phyloP scores from a whole-genome alignment of 768 basidiomycete genomes.

The Lyophyllum shimeji region DNA sequence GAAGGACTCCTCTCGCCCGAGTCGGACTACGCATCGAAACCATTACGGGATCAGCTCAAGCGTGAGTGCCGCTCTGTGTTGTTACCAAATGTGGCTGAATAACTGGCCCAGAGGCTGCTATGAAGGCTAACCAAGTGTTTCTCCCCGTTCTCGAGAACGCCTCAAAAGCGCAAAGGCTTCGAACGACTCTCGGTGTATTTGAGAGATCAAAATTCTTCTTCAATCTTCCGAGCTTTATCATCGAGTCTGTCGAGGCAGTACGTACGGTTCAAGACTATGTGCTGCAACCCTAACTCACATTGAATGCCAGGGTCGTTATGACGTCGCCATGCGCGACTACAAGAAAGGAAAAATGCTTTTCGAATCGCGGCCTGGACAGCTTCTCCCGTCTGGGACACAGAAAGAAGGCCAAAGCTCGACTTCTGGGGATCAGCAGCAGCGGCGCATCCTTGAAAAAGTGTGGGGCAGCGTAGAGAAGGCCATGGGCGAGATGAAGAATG shows the following conservation, averaged over 20 bases:
- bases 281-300: constrained; percentile 1
- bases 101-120: constrained; percentile 66
- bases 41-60: constrained; percentile 82
- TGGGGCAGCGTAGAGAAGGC: constrained; percentile 95
- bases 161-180: constrained; percentile 89
- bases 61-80: constrained; percentile 44
- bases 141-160: constrained; percentile 95
- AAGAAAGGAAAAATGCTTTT: constrained; percentile 94
- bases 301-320: constrained; percentile 77
- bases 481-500: constrained; percentile 86
- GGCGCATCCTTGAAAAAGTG: constrained; percentile 91
- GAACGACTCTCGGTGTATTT: constrained; percentile 91
- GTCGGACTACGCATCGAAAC: constrained; percentile 81
- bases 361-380: constrained; percentile 85
- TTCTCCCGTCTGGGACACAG: constrained; percentile 65
- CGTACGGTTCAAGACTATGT: constrained; percentile 24
- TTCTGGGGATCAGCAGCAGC: constrained; percentile 74
- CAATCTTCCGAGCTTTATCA: constrained; percentile 90
- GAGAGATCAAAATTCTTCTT: constrained; percentile 98
- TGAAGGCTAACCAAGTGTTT: constrained; percentile 94
- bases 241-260: constrained; percentile 88
- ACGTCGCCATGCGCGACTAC: constrained; percentile 91
- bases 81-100: background rate
- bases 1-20: constrained; percentile 77
- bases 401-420: constrained; percentile 54